Evolutionary conservation across 305 asterid genomes (phyloP).

Genomic region (Fraxinus platypoda): DNA sequence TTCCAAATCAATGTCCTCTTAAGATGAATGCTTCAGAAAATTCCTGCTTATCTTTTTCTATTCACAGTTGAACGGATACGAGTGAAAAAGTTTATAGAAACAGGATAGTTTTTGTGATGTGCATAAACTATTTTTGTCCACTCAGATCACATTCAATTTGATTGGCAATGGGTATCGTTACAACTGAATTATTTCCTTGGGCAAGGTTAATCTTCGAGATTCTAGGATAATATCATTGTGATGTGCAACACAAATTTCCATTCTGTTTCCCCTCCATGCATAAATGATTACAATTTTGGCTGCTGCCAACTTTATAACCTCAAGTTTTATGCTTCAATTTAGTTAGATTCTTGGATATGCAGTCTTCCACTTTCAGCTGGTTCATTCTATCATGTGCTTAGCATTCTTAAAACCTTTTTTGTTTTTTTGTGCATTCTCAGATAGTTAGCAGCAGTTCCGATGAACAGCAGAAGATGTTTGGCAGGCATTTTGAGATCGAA

Average conservation of each 20-base stretch:
- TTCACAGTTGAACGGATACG: not conserved
- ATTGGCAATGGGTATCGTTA: not conserved
- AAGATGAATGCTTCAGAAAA: not conserved
- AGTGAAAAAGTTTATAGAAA: not conserved
- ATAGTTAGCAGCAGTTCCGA: conserved; percentile 78
- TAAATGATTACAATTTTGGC: not conserved
- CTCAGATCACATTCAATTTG: not conserved
- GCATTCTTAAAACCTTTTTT: not conserved
- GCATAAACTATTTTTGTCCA: not conserved
- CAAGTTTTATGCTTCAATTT: not conserved
- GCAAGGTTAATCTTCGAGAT: not conserved
- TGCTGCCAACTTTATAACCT: not conserved
- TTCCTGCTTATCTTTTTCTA: not conserved
- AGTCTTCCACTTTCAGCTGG: not conserved
- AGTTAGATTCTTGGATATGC: not conserved
- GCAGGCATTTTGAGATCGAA: conserved; percentile 88
- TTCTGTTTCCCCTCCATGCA: not conserved
- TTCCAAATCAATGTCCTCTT: not conserved
- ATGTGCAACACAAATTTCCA: not conserved
- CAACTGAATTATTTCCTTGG: not conserved
- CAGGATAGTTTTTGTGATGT: not conserved
- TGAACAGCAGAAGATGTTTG: conserved; percentile 93
- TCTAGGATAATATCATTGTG: not conserved
- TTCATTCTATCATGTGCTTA: not conserved
- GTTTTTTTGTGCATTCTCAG: conserved; percentile 32